phyloP scores from a whole-genome alignment of 345 rosid species.

The Triadica sebifera region DNA sequence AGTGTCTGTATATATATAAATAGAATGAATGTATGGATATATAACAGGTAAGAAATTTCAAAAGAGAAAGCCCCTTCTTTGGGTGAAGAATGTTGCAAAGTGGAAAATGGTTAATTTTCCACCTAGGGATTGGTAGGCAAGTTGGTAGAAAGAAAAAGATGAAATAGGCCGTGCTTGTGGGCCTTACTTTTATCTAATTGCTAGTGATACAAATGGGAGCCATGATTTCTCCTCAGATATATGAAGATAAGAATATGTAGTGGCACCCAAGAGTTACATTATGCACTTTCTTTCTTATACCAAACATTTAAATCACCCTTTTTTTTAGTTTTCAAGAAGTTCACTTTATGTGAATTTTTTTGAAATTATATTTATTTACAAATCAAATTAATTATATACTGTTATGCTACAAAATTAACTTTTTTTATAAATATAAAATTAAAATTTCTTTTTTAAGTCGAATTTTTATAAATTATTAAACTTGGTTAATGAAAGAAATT shows the following conservation, averaged over 20 bases:
- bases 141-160: conserved; percentile 19
- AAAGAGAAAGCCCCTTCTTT: no score
- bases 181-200: conserved; percentile 31
- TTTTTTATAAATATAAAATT: no score
- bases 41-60: no score
- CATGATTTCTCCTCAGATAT: conserved; percentile 25
- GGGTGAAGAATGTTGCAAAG: background rate
- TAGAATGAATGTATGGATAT: no score
- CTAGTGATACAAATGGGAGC: conserved; percentile 21
- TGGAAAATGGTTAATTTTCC: background rate
- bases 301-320: background rate
- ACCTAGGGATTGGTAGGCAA: background rate
- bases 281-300: background rate
- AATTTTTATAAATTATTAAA: no score
- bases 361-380: no score
- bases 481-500: no score
- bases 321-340: no score
- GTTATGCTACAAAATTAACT: no score
- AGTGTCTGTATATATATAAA: no score
- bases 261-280: conserved; percentile 10
- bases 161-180: conserved; percentile 27
- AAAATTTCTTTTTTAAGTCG: no score
- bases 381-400: no score
- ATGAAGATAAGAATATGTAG: conserved; percentile 27
- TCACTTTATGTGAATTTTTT: background rate